A percentile compares a stretch with the other conserved stretches of the same genome.
These are phyloP conservation scores for Apiospora pterosperma DNA, from an alignment of 2,329 filamentous ascomycete species.

Conservation along the genomic window DNA sequence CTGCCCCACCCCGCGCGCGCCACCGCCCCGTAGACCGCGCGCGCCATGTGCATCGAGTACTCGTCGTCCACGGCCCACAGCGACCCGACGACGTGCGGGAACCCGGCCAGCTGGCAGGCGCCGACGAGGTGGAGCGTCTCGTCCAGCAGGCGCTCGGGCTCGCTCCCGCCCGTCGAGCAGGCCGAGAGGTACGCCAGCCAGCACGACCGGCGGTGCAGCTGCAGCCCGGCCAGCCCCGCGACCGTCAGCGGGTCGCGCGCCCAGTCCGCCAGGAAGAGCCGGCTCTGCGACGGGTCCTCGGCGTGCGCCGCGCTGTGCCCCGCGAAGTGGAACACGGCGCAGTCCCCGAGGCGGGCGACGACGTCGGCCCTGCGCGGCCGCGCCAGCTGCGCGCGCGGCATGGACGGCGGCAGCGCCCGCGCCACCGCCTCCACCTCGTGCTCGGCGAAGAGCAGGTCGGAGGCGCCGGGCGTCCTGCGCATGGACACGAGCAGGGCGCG, in stretches of 20 bases:
- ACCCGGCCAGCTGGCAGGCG: conserved; percentile 34
- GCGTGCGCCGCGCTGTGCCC: conserved; percentile 30
- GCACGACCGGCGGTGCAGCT: conserved; percentile 13
- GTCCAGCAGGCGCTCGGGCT: conserved; percentile 23
- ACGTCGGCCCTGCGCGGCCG: conserved; percentile 18
- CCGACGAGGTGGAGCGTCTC: conserved; percentile 27
- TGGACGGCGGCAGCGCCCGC: conserved; percentile 5
- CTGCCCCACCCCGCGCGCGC: too few species aligned
- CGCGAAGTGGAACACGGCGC: conserved; percentile 39
- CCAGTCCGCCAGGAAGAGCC: conserved; percentile 25
- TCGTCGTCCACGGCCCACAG: conserved; percentile 34
- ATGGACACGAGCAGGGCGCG: conserved; percentile 21
- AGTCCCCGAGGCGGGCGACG: conserved; percentile 17
- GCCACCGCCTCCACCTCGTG: conserved; percentile 18
- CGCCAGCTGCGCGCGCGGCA: background rate
- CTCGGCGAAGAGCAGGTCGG: background rate
- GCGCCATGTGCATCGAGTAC: conserved; percentile 26
- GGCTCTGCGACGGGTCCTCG: conserved; percentile 26
- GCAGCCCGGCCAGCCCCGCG: conserved; percentile 9
- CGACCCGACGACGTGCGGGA: conserved; percentile 36
- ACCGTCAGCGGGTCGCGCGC: conserved; percentile 13
- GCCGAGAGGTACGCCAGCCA: conserved; percentile 37
- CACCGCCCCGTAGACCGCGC: too few species aligned
- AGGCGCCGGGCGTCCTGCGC: background rate
- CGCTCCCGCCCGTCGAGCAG: conserved; percentile 27